Evolutionary conservation across 768 basidiomycete species (phyloP).

Genomic region (Paxillus involutus): DNA sequence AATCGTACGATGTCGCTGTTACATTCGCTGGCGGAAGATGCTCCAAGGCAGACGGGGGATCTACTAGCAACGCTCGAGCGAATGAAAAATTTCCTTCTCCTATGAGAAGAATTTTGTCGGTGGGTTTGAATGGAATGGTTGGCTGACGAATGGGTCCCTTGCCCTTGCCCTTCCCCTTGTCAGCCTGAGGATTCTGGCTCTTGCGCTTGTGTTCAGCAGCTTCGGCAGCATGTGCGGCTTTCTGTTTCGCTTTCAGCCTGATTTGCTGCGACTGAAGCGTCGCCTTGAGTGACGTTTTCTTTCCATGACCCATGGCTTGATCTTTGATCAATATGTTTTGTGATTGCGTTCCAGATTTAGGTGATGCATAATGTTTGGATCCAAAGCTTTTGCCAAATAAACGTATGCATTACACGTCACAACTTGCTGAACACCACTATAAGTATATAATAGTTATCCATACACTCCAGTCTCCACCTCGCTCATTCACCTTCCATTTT

Average conservation of each 20-base stretch:
- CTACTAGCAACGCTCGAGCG: constrained; percentile 64
- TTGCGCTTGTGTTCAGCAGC: constrained; percentile 42
- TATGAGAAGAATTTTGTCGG: constrained; percentile 72
- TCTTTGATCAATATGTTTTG: neutral
- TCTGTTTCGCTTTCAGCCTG: constrained; percentile 61
- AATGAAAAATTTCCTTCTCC: constrained; percentile 98
- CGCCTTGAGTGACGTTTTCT: constrained; percentile 58
- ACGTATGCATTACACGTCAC: constrained; percentile 16
- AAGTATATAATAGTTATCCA: too few relatives aligned
- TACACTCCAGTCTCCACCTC: constrained; percentile 15
- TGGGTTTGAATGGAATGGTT: constrained; percentile 63
- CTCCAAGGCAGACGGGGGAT: constrained; percentile 45
- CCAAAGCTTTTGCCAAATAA: constrained; percentile 26
- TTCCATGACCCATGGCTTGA: constrained; percentile 42
- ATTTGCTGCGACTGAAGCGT: constrained; percentile 71
- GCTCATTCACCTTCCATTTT: constrained; percentile 23
- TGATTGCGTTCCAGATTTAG: too few relatives aligned
- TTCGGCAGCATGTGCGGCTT: constrained; percentile 50
- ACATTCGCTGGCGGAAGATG: constrained; percentile 65
- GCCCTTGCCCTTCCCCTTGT: constrained; percentile 43
- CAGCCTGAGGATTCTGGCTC: constrained; percentile 21
- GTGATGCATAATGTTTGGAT: too few relatives aligned
- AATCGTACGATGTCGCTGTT: constrained; percentile 85
- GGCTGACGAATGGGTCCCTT: constrained; percentile 35
- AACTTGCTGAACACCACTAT: neutral